Evolutionary conservation across 257 asterid species (phyloP), one percentile per base, ranked within the genome.

Genomic region (Gentiana dahurica): DNA sequence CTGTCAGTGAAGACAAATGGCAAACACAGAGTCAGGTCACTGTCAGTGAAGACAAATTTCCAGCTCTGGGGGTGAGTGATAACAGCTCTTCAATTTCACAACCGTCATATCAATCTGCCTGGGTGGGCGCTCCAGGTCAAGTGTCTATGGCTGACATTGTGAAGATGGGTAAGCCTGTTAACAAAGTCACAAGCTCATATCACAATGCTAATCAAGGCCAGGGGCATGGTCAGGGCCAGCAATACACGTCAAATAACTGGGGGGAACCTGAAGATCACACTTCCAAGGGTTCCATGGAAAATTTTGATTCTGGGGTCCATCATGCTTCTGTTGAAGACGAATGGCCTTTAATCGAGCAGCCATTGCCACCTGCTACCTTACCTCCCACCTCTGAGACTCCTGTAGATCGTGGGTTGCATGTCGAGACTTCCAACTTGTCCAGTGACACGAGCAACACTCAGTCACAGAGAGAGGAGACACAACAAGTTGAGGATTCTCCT

Each of bases 91-190:
- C 83, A 55, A 73, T 60, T 58, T 62, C 66, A 49, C 86, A 79
- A 61, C 68, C 74, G 58, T 64, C 80, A 62, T 65, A 76, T 68
- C 92, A 72, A 58, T 57, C 83, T 72, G 66, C 87, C 53, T 85
- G 95, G 89, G 74, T 57, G 5, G 85, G 82, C 64, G 64, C 68
- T 73, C 86, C 93, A 5, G 94, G 87, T 71, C 94, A 85, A 74
- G 77, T 83, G 36, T 83, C 98, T 59, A 85, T 92, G 97, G 94
- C 94, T 61, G 94, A 86, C 77, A 80, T 89, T 69, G 95, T 89
- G 81, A 89, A 86, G 85, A 89, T 83, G 97, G 97, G 95, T 44
- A 83, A 71, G 68, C 94, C 90, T 7, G 65, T 68, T 34, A 57
- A 80, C 6, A 64, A 56, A 60, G 68, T 58, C 34, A 64, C 82